A percentile compares a stretch with the other conserved stretches of the same genome.
Conservation (phyloP, 331 rosid genomes). For the Quercus phellos region DNA sequence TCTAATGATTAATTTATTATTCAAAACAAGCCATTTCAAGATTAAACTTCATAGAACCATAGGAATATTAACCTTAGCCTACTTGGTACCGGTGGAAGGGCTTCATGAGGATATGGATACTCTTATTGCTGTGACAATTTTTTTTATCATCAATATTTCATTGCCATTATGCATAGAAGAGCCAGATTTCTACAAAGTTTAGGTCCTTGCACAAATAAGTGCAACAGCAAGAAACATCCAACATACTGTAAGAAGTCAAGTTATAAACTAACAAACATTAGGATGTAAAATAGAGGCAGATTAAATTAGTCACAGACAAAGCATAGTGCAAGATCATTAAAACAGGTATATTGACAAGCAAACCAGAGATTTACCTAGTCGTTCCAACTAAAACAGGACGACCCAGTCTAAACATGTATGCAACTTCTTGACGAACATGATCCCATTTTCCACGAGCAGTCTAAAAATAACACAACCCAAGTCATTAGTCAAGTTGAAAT, state of each 20-base stretch:
- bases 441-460: conserved; percentile 98
- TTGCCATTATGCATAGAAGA: not conserved
- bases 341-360: not conserved
- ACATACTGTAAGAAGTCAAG: not conserved
- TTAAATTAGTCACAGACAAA: not conserved
- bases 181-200: not conserved
- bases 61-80: conserved; percentile 7
- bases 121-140: not conserved
- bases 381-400: conserved; percentile 97
- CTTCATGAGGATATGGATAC: conserved; percentile 2
- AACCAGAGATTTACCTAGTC: conserved; percentile 61
- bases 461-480: conserved; percentile 37
- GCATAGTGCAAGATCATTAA: not conserved
- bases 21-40: not conserved
- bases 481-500: conserved; percentile 16
- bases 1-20: conserved; percentile 7
- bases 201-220: not conserved
- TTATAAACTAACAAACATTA: not conserved
- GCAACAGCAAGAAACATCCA: not conserved
- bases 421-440: conserved; percentile 86
- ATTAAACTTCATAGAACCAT: not conserved
- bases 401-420: conserved; percentile 81
- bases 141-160: conserved; percentile 1
- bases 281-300: not conserved
- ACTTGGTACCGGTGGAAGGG: conserved; percentile 6